Evolutionary conservation across 2,329 filamentous ascomycete species (phyloP).

Genomic region (Gyromitra esculenta): DNA sequence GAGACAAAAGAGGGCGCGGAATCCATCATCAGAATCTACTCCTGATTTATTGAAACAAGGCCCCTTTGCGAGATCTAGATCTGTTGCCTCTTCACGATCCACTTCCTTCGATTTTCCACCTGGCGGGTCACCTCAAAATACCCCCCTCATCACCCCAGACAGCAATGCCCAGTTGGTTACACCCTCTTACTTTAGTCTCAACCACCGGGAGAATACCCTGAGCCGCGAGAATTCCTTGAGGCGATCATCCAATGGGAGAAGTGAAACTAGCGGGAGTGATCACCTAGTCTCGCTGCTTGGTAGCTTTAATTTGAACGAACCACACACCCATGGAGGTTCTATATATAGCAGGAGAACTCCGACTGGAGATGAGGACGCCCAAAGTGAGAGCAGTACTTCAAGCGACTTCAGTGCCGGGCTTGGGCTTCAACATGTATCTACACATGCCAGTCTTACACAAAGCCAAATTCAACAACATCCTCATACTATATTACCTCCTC

Average conservation of each 20-base stretch:
- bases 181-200: constrained; percentile 91
- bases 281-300: constrained; percentile 82
- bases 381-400: constrained; percentile 76
- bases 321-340: constrained; percentile 59
- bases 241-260: constrained; percentile 81
- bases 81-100: constrained; percentile 88
- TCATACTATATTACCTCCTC: constrained; percentile 80
- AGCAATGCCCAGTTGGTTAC: constrained; percentile 71
- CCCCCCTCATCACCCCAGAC: constrained; percentile 86
- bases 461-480: constrained; percentile 60
- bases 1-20: constrained; percentile 91
- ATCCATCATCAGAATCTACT: constrained; percentile 78
- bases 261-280: constrained; percentile 92
- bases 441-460: constrained; percentile 50
- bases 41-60: constrained; percentile 93
- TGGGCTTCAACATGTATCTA: constrained; percentile 56
- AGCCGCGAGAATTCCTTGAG: constrained; percentile 64
- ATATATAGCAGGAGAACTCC: constrained; percentile 66
- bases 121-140: constrained; percentile 81
- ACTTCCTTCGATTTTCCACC: constrained; percentile 87
- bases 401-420: constrained; percentile 70
- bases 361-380: constrained; percentile 75
- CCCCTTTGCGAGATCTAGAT: constrained; percentile 85
- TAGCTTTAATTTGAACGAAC: constrained; percentile 77
- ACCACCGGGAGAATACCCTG: constrained; percentile 67